Conservation (phyloP, 2,329 filamentous ascomycete species). For the Pyrenochaeta sp. region DNA sequence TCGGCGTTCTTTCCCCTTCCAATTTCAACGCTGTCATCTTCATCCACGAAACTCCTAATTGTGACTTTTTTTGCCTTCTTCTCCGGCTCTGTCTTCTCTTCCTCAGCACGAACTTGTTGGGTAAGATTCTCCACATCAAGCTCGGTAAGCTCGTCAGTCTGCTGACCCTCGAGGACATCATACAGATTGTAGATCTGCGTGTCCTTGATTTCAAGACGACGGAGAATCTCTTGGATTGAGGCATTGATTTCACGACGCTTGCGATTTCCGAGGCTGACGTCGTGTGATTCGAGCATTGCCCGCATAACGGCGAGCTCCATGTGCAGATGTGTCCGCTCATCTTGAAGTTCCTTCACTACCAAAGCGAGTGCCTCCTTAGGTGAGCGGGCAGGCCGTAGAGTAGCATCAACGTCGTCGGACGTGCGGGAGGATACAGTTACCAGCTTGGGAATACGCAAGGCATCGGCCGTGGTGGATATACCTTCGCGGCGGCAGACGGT, state of each 20-base stretch:
- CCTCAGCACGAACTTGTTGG: slow-evolving; percentile 51
- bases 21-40: slow-evolving; percentile 33
- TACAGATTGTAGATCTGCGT: slow-evolving; percentile 84
- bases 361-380: slow-evolving; percentile 78
- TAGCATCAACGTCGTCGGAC: slow-evolving; percentile 65
- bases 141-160: slow-evolving; percentile 62
- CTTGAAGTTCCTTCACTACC: slow-evolving; percentile 83
- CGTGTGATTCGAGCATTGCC: slow-evolving; percentile 67
- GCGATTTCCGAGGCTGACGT: slow-evolving; percentile 67
- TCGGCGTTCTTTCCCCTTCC: slow-evolving; percentile 12
- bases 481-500: slow-evolving; percentile 63
- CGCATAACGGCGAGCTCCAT: slow-evolving; percentile 71
- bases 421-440: slow-evolving; percentile 61
- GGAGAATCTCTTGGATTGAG: slow-evolving; percentile 69
- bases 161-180: slow-evolving; percentile 84
- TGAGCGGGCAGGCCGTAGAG: slow-evolving; percentile 68
- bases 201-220: slow-evolving; percentile 74
- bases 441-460: slow-evolving; percentile 57
- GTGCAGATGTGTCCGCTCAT: slow-evolving; percentile 81
- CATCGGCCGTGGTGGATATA: slow-evolving; percentile 35
- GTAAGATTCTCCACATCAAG: slow-evolving; percentile 55
- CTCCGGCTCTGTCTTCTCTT: slow-evolving; percentile 43
- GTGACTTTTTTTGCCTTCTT: slow-evolving; percentile 48
- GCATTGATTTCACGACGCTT: slow-evolving; percentile 69
- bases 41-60: slow-evolving; percentile 46